Conservation (phyloP, 345 rosid species). For the Mangifera indica region DNA sequence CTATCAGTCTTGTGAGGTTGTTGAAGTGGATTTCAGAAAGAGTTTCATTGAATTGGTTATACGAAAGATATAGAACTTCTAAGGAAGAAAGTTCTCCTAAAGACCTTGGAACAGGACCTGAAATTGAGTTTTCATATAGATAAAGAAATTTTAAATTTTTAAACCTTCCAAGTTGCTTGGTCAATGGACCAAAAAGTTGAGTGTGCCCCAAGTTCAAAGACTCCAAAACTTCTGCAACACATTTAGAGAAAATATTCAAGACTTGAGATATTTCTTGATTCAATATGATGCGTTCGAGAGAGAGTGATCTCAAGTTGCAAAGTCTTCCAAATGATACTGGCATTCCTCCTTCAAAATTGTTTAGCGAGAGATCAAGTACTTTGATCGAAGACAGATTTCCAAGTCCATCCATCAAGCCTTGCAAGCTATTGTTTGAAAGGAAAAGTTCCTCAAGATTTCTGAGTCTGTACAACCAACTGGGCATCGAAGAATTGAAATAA, state of each 20-base stretch:
- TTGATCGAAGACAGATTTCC: constrained; percentile 19
- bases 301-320: background rate
- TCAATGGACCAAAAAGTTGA: background rate
- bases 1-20: background rate
- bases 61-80: background rate
- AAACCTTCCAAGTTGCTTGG: background rate
- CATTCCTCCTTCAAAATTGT: background rate
- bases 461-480: background rate
- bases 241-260: background rate
- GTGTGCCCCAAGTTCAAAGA: fast-evolving
- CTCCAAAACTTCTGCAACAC: background rate
- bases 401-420: constrained; percentile 7
- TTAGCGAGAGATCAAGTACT: constrained; percentile 1
- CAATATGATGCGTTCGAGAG: background rate
- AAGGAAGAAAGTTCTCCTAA: background rate
- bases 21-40: background rate
- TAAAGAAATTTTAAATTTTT: background rate
- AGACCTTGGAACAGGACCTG: background rate
- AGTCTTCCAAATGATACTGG: background rate
- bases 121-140: background rate
- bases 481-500: background rate
- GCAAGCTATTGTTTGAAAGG: background rate
- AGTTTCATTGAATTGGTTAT: background rate
- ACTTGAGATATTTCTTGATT: background rate
- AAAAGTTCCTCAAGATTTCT: background rate